A percentile compares a stretch with the other conserved stretches of the same genome.
Evolutionary conservation across 106 monocot species (phyloP).

Genomic region (Xerophyta viscosa): DNA sequence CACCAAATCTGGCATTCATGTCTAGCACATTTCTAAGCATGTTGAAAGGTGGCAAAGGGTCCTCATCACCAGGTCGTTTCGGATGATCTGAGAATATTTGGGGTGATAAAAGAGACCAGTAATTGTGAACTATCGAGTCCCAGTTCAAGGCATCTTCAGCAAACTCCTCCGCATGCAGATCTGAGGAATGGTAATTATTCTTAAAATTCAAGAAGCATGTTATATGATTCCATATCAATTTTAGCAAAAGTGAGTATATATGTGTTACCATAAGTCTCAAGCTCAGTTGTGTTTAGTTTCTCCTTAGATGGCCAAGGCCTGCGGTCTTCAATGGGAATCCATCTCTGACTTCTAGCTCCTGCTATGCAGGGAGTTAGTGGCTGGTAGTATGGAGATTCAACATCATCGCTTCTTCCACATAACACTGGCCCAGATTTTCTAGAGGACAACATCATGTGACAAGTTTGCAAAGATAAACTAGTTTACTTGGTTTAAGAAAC

Average conservation of each 20-base stretch:
- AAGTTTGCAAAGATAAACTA: too few species aligned
- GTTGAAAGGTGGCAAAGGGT: conserved; percentile 87
- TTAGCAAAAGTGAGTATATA: too few species aligned
- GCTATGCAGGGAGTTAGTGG: conserved; percentile 64
- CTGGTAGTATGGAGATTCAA: conserved; percentile 78
- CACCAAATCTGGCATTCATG: conserved; percentile 90
- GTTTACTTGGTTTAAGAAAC: not conserved
- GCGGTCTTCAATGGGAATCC: conserved; percentile 75
- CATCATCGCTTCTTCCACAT: conserved; percentile 59
- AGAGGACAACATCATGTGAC: too few species aligned
- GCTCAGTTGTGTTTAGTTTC: conserved; percentile 52
- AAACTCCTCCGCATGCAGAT: conserved; percentile 54
- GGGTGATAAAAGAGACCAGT: conserved; percentile 97
- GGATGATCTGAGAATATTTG: conserved; percentile 97
- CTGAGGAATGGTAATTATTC: too few species aligned
- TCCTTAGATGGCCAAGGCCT: conserved; percentile 60
- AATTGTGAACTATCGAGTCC: conserved; percentile 45
- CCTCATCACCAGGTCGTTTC: conserved; percentile 94
- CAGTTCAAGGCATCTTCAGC: conserved; percentile 55
- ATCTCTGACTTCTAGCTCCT: conserved; percentile 61
- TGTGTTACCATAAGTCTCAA: conserved; percentile 58
- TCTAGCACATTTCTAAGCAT: conserved; percentile 92
- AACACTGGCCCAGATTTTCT: conserved; percentile 71
- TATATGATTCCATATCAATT: too few species aligned
- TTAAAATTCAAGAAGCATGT: too few species aligned